Percentiles rank a stretch among this genome's conserved stretches.
These are phyloP conservation scores for Solanum chacoense DNA, from an alignment of 305 asterid genomes.

Conservation along the genomic window DNA sequence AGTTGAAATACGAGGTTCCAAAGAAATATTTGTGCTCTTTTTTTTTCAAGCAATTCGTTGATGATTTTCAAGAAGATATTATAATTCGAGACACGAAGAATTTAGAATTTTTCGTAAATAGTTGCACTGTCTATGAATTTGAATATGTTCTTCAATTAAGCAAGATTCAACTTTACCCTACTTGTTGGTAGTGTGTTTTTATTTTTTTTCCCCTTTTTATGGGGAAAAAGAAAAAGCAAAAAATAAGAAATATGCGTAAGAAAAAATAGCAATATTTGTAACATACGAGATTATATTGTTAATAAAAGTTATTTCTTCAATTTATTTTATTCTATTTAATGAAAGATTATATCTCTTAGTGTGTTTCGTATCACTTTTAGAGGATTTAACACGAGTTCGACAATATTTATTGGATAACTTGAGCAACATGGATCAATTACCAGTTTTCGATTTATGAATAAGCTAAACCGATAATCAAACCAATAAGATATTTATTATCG, in stretches of 20 bases:
- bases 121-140: not conserved
- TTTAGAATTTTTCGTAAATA: rapidly evolving
- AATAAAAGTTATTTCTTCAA: too few relatives aligned
- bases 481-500: too few relatives aligned
- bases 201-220: too few relatives aligned
- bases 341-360: not conserved
- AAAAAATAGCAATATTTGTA: too few relatives aligned
- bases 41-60: not conserved
- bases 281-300: too few relatives aligned
- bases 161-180: not conserved
- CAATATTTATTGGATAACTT: not conserved
- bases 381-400: not conserved
- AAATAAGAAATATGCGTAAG: not conserved
- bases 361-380: not conserved
- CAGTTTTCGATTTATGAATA: too few relatives aligned
- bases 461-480: too few relatives aligned
- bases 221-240: not conserved
- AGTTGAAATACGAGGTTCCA: not conserved
- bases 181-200: not conserved
- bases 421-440: not conserved
- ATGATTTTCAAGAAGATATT: not conserved
- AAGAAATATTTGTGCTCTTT: not conserved
- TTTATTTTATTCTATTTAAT: too few relatives aligned
- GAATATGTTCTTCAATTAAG: not conserved
- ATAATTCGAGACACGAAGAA: not conserved